Evolutionary conservation across 306 rosid genomes (phyloP).

Genomic region (Geum urbanum): DNA sequence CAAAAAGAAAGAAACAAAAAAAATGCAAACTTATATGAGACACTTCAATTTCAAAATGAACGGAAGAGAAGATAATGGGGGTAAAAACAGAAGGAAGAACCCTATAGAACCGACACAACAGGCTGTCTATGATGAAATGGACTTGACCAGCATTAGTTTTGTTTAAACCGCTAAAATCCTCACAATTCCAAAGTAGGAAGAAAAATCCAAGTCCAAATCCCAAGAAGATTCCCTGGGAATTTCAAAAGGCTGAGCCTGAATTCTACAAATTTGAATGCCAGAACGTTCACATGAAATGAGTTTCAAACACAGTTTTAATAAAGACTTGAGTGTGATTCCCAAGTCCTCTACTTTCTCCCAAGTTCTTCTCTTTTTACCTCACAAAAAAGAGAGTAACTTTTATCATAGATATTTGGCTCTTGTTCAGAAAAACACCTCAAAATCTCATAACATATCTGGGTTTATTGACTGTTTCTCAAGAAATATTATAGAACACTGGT

Average conservation of each 20-base stretch:
- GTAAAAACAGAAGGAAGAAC: too few species aligned
- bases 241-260: constrained; percentile 26
- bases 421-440: constrained; percentile 2
- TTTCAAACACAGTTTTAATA: background rate
- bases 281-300: constrained; percentile 20
- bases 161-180: constrained; percentile 36
- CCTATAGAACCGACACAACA: constrained; percentile 36
- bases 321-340: constrained; percentile 6
- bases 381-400: background rate
- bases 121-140: constrained; percentile 53
- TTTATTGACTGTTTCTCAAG: constrained; percentile 15
- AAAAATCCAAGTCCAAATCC: constrained; percentile 44
- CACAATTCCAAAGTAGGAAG: constrained; percentile 24
- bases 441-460: constrained; percentile 11
- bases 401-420: background rate
- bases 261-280: constrained; percentile 20
- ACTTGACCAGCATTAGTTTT: constrained; percentile 38
- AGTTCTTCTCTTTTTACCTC: background rate
- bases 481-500: constrained; percentile 13
- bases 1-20: background rate
- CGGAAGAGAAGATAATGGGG: too few species aligned
- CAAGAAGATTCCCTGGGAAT: constrained; percentile 61
- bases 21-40: background rate
- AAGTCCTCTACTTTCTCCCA: background rate
- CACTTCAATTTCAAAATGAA: constrained; percentile 40